These are phyloP conservation scores for Thielaviopsis ethacetica DNA, from an alignment of 2,329 filamentous ascomycete species.

Conservation along the genomic window DNA sequence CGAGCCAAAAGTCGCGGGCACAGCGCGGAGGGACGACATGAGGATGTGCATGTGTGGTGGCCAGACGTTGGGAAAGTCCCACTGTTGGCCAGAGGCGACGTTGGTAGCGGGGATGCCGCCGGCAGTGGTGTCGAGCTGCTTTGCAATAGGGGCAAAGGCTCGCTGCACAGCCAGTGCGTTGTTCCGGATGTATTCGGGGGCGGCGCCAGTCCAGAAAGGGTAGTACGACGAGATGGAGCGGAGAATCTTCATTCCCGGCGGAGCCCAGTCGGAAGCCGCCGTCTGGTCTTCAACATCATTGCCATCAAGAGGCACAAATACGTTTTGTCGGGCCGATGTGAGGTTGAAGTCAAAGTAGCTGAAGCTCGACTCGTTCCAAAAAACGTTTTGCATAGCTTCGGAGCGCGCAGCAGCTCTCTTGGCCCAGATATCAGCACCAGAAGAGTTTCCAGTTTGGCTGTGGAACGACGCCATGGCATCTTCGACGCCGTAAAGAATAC, in stretches of 20 bases:
- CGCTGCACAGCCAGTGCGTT: constrained; percentile 40
- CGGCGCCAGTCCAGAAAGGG: constrained; percentile 54
- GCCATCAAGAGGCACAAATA: constrained; percentile 25
- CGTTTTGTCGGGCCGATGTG: constrained; percentile 38
- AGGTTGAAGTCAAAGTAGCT: constrained; percentile 56
- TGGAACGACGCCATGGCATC: constrained; percentile 40
- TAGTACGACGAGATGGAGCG: constrained; percentile 47
- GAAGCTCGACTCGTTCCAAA: constrained; percentile 47
- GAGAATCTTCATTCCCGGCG: constrained; percentile 37
- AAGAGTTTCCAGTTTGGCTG: constrained; percentile 31
- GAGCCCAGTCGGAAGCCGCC: constrained; percentile 25
- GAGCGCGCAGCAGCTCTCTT: constrained; percentile 34
- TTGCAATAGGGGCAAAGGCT: constrained; percentile 35
- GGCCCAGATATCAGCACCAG: constrained; percentile 32
- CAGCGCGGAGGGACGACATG: constrained; percentile 41
- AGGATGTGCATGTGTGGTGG: constrained; percentile 49
- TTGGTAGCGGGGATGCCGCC: constrained; percentile 50
- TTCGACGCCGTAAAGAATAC: constrained; percentile 52
- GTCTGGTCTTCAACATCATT: constrained; percentile 1
- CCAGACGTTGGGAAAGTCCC: constrained; percentile 58
- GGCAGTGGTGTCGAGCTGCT: constrained; percentile 31
- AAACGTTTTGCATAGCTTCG: constrained; percentile 42
- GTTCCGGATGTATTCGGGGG: constrained; percentile 36
- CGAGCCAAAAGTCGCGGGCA: background rate
- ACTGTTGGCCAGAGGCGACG: constrained; percentile 44